These are phyloP conservation scores for Phialophora expanda DNA, from an alignment of 2,329 filamentous ascomycete genomes.

Conservation along the genomic window DNA sequence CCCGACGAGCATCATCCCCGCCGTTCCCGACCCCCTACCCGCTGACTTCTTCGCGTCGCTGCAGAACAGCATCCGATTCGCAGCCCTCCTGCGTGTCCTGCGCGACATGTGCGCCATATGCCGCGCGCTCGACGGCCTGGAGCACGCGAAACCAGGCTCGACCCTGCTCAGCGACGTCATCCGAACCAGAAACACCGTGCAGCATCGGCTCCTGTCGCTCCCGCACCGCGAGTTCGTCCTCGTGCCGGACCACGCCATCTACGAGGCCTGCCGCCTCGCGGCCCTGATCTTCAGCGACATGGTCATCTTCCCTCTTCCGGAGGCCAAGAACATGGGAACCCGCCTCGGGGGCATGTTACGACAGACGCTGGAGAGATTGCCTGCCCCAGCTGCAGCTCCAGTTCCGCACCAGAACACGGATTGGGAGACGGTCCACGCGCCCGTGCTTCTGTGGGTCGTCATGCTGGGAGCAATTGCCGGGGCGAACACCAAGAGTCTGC, in stretches of 20 bases:
- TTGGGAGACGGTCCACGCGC: neutral
- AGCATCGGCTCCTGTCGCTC: conserved; percentile 9
- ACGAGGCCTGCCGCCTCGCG: conserved; percentile 4
- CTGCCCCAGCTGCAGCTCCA: no score
- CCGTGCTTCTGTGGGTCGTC: neutral
- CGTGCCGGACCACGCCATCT: neutral
- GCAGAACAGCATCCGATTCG: neutral
- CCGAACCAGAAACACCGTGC: conserved; percentile 3
- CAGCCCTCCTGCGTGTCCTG: neutral
- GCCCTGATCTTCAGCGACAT: conserved; percentile 11
- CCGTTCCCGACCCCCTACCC: neutral
- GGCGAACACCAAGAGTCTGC: neutral
- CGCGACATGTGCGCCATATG: neutral
- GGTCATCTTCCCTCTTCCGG: conserved; percentile 11
- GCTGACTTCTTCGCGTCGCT: neutral
- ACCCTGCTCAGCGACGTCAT: conserved; percentile 1
- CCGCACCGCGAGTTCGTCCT: neutral
- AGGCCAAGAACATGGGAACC: neutral
- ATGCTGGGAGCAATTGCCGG: conserved; percentile 7
- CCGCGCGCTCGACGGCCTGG: neutral
- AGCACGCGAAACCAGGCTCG: neutral
- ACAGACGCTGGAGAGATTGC: conserved; percentile 4
- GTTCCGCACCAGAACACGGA: no score
- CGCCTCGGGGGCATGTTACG: neutral
- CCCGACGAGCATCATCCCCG: neutral